A percentile compares a stretch with the other conserved stretches of the same genome.
These are phyloP conservation scores for Saccharomycopsis fodiens DNA, from an alignment of 805 yeast species.

Conservation along the genomic window DNA sequence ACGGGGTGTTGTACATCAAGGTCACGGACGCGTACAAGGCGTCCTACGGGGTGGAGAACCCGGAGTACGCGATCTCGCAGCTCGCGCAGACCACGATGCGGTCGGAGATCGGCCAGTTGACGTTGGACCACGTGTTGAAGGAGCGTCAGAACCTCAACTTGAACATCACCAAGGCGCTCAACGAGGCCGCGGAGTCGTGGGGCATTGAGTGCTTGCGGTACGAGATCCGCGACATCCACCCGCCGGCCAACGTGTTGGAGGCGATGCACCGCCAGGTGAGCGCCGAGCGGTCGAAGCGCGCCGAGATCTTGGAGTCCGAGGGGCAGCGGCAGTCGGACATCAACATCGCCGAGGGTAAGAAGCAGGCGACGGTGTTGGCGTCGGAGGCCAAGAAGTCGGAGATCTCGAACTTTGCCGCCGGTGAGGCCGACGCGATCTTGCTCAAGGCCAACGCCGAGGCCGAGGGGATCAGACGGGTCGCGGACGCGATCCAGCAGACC, in stretches of 20 bases:
- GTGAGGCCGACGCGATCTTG: constrained; percentile 64
- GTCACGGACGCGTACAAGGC: constrained; percentile 81
- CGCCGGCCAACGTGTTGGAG: constrained; percentile 75
- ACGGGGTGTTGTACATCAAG: constrained; percentile 72
- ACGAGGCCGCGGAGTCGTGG: constrained; percentile 82
- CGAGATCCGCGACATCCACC: constrained; percentile 83
- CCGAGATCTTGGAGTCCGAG: constrained; percentile 81
- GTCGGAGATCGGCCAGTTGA: constrained; percentile 77
- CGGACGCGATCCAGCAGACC: constrained; percentile 58
- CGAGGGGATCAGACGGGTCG: constrained; percentile 54
- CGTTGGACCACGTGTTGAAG: constrained; percentile 68
- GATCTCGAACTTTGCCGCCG: constrained; percentile 59
- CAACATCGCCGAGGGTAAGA: constrained; percentile 79
- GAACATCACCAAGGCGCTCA: constrained; percentile 70
- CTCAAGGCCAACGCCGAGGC: constrained; percentile 69
- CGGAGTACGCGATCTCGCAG: constrained; percentile 77
- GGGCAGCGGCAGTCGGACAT: constrained; percentile 75
- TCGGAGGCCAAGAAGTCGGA: constrained; percentile 64
- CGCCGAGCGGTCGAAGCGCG: constrained; percentile 81
- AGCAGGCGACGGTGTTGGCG: constrained; percentile 60
- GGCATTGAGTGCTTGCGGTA: constrained; percentile 78
- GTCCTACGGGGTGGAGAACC: constrained; percentile 81
- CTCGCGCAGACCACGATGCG: constrained; percentile 90
- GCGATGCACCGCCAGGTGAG: constrained; percentile 90
- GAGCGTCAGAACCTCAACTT: constrained; percentile 68